These are phyloP conservation scores for Hymenoscyphus albidus DNA, from an alignment of 2,329 filamentous ascomycete species.

Conservation along the genomic window DNA sequence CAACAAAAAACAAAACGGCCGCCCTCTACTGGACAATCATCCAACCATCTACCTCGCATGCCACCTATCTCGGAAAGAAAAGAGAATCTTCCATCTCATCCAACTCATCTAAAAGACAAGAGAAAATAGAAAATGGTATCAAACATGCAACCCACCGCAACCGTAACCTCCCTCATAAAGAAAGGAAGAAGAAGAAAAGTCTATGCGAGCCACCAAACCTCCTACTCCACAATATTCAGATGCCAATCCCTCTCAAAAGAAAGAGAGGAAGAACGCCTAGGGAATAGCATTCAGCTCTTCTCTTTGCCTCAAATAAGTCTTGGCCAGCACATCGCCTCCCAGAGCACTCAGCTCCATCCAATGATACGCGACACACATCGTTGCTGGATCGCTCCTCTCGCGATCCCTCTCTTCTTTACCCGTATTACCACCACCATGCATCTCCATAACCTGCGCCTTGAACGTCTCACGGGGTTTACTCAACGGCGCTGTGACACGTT, in stretches of 20 bases:
- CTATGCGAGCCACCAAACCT: not conserved
- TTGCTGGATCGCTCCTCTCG: conserved; percentile 70
- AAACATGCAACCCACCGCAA: not conserved
- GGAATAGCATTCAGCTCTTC: conserved; percentile 18
- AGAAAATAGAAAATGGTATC: not conserved
- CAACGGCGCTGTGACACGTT: conserved; percentile 75
- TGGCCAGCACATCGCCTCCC: conserved; percentile 82
- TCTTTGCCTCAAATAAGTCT: conserved; percentile 32
- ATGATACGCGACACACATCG: conserved; percentile 92
- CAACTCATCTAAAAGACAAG: not conserved
- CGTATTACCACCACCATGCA: conserved; percentile 46
- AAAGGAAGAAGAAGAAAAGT: not conserved
- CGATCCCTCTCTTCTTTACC: conserved; percentile 49
- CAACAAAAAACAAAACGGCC: too few species aligned
- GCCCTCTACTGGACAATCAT: too few species aligned
- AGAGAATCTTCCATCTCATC: too few species aligned
- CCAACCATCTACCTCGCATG: too few species aligned
- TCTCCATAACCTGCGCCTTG: conserved; percentile 78
- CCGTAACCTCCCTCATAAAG: too few species aligned
- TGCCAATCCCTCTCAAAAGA: not conserved
- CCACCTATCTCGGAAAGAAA: too few species aligned
- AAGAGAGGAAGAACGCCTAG: not conserved
- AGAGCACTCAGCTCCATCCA: conserved; percentile 91
- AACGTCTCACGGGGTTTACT: conserved; percentile 85
- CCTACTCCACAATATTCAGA: not conserved